These are phyloP conservation scores for Pichia sp. DNA, from an alignment of 1,139 yeast species.

Conservation along the genomic window DNA sequence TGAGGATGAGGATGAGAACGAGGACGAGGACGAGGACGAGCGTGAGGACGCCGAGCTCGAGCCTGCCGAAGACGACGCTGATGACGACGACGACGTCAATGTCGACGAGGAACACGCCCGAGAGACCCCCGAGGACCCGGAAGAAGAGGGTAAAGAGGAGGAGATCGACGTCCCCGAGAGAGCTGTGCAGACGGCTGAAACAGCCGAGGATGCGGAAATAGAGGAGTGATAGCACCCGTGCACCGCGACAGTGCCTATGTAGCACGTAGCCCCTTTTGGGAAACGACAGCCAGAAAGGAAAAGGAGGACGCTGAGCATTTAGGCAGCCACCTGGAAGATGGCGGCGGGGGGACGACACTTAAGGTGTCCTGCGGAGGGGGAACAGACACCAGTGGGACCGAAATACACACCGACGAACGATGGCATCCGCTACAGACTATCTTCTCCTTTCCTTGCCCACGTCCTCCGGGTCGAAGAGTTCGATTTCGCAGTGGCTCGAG, in stretches of 20 bases:
- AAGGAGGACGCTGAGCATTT: constrained; percentile 1
- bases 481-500: constrained; percentile 39
- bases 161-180: constrained; percentile 12
- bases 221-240: constrained; percentile 4
- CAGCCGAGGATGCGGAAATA: constrained; percentile 1
- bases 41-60: constrained; percentile 3
- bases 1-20: constrained; percentile 9
- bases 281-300: not conserved
- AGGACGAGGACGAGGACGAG: constrained; percentile 4
- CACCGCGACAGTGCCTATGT: constrained; percentile 5
- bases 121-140: constrained; percentile 25
- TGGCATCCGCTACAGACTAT: constrained; percentile 36
- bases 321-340: constrained; percentile 3
- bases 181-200: constrained; percentile 7
- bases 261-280: no score
- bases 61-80: constrained; percentile 2
- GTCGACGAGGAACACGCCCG: constrained; percentile 18
- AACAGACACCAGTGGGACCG: not conserved
- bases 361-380: not conserved
- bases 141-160: constrained; percentile 7
- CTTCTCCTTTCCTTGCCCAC: constrained; percentile 52
- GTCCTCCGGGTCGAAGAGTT: constrained; percentile 38
- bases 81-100: not conserved
- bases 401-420: constrained; percentile 2
- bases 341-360: not conserved